Evolutionary conservation across 106 monocot genomes (phyloP), one percentile per base, ranked within the genome.

Genomic region (Allium sativum): DNA sequence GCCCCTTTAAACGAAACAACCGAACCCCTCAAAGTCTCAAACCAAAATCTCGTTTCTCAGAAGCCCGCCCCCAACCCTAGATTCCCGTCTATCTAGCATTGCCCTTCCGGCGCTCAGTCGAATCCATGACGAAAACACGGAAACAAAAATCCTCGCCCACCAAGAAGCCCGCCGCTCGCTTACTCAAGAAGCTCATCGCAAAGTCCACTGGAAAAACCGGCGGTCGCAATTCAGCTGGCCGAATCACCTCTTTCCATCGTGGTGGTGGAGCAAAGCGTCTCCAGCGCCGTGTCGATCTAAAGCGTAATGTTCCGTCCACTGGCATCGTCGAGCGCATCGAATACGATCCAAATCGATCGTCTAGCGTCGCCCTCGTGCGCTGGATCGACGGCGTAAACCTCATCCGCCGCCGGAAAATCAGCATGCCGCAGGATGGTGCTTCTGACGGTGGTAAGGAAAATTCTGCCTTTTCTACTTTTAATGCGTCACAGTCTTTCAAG

Each of bases 221-320:
- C 20, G 62, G 62, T 21, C 8, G 47, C 5, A 62, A 62, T 22
- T 21, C 62, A 21, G 8, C 19, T 12, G 62, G 62, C 45, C 20
- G 62, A 12, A 62, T 48, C 48, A 62, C 62, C 21, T 45, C 48
- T 22, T 62, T 62, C 21, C 62, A 62, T 21, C 62, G 62, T 12
- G 62, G 47, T 13, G 62, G 62, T 21, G 47, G 62, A 62, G 45
- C 62, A 48, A 62, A 62, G 47, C 62, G 62, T 2, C 21, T 62
- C 19, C 48, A 62, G 62, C 47, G 62, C 10, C 45, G 1, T 9
- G 13, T 62, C 48, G 62, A 62, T 17, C 62, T 62, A 9, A 62
- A 62, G 48, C 62, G 62, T 20, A 21, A 48, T 20, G 43, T 40
- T 47, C 21, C 47, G 9, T 18, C 47, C 21, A 62, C 48, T 10